Evolutionary conservation across 2,329 filamentous ascomycete species (phyloP).

Genomic region (Cytospora piceicola): DNA sequence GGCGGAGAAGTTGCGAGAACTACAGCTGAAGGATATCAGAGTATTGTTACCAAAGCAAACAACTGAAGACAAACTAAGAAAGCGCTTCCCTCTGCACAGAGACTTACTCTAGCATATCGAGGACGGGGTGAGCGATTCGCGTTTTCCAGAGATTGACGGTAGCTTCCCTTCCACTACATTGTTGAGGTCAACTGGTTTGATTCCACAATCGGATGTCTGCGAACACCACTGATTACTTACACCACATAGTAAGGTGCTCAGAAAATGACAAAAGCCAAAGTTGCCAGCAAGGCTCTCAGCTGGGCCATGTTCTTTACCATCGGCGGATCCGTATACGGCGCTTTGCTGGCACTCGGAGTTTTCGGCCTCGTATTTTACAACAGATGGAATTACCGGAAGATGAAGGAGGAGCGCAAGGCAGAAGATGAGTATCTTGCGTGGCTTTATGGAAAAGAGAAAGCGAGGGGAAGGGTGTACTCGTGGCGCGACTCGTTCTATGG

Average conservation of each 20-base stretch:
- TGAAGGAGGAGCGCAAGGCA: conserved; percentile 3
- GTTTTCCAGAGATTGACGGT: neutral
- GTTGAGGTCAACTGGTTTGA: neutral
- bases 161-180: neutral
- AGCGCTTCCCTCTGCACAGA: neutral
- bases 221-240: neutral
- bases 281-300: neutral
- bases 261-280: neutral
- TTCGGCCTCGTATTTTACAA: conserved; percentile 23
- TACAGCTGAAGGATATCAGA: neutral
- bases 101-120: neutral
- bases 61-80: neutral
- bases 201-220: neutral
- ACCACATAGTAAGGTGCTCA: neutral
- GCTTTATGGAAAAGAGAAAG: neutral
- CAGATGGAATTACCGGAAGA: conserved; percentile 23
- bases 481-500: neutral
- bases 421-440: neutral
- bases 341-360: conserved; percentile 9
- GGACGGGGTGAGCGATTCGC: neutral
- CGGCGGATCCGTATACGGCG: conserved; percentile 3
- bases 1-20: neutral
- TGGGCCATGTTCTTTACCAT: neutral
- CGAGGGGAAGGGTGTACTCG: neutral
- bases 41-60: neutral